Percentiles rank a stretch among this genome's conserved stretches.
These are phyloP conservation scores for Earliella scabrosa DNA, from an alignment of 1,284 basidiomycete genomes.

Conservation along the genomic window DNA sequence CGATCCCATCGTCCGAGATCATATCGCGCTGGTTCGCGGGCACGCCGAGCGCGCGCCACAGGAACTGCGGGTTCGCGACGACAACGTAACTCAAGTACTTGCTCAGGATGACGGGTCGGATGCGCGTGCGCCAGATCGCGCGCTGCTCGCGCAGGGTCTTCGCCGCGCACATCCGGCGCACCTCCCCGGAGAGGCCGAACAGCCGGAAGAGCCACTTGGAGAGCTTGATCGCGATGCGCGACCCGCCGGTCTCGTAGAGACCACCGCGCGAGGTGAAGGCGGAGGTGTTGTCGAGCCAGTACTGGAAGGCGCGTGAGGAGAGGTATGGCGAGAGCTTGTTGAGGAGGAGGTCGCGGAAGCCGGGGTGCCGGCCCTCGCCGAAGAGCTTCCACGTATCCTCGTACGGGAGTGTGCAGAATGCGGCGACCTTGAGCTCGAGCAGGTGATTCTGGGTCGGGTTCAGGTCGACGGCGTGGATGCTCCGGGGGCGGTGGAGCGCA, in stretches of 20 bases:
- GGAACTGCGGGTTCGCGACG: conserved; percentile 26
- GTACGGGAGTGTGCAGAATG: conserved; percentile 24
- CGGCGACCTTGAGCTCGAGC: conserved; percentile 27
- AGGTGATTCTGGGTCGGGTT: conserved; percentile 29
- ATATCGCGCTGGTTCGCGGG: conserved; percentile 27
- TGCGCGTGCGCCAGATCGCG: conserved; percentile 21
- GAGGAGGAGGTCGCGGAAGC: conserved; percentile 24
- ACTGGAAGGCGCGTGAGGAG: conserved; percentile 27
- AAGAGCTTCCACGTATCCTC: conserved; percentile 24
- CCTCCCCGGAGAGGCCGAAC: conserved; percentile 18
- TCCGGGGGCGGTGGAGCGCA: conserved; percentile 21
- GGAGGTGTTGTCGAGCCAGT: conserved; percentile 24
- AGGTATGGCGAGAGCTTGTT: conserved; percentile 25
- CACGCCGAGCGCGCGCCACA: conserved; percentile 28
- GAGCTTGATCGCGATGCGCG: conserved; percentile 27
- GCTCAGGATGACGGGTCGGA: conserved; percentile 24
- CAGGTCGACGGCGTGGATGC: conserved; percentile 28
- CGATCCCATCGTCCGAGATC: conserved; percentile 24
- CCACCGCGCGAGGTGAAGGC: conserved; percentile 21
- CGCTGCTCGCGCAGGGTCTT: conserved; percentile 21
- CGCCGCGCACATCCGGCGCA: conserved; percentile 20
- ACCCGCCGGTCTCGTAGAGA: conserved; percentile 28
- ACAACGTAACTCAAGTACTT: conserved; percentile 23
- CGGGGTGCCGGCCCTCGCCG: conserved; percentile 23
- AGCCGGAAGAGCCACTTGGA: conserved; percentile 24